phyloP scores from a whole-genome alignment of 495 filamentous ascomycete species.

The Aspergillus heteromorphus region DNA sequence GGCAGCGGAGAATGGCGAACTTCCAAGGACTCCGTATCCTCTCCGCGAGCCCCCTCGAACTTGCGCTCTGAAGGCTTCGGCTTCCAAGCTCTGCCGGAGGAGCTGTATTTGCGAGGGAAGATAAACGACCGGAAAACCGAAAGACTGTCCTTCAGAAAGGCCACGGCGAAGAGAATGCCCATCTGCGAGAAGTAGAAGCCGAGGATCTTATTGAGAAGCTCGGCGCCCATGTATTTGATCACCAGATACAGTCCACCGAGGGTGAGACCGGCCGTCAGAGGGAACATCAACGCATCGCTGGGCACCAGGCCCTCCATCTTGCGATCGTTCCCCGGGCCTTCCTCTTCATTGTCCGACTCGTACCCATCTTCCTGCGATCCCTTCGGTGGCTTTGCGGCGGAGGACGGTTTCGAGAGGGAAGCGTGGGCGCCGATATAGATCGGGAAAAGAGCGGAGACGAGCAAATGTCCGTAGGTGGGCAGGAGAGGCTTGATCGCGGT shows the following conservation, averaged over 20 bases:
- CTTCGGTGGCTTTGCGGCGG: conserved; percentile 61
- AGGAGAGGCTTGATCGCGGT: conserved; percentile 47
- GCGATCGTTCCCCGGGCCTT: conserved; percentile 30
- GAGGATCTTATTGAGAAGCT: conserved; percentile 76
- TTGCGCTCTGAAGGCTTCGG: conserved; percentile 28
- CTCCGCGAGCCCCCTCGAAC: conserved; percentile 15
- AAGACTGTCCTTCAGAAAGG: conserved; percentile 62
- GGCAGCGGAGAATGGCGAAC: conserved; percentile 47
- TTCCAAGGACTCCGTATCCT: conserved; percentile 9
- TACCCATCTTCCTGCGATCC: conserved; percentile 48
- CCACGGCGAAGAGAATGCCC: conserved; percentile 67
- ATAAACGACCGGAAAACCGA: conserved; percentile 59
- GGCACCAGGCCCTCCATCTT: conserved; percentile 72
- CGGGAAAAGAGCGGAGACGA: conserved; percentile 63
- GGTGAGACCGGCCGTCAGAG: conserved; percentile 67
- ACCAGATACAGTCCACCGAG: conserved; percentile 79
- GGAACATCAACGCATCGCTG: conserved; percentile 81
- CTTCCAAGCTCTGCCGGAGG: conserved; percentile 32
- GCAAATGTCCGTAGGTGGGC: conserved; percentile 63
- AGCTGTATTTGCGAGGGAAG: conserved; percentile 58
- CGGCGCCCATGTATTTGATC: conserved; percentile 80
- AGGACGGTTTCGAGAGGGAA: conserved; percentile 70
- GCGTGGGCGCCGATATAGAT: conserved; percentile 69
- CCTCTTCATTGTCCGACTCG: conserved; percentile 46
- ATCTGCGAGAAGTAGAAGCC: conserved; percentile 79